phyloP scores from a whole-genome alignment of 2,329 filamentous ascomycete species.

The Catunica adiposa region DNA sequence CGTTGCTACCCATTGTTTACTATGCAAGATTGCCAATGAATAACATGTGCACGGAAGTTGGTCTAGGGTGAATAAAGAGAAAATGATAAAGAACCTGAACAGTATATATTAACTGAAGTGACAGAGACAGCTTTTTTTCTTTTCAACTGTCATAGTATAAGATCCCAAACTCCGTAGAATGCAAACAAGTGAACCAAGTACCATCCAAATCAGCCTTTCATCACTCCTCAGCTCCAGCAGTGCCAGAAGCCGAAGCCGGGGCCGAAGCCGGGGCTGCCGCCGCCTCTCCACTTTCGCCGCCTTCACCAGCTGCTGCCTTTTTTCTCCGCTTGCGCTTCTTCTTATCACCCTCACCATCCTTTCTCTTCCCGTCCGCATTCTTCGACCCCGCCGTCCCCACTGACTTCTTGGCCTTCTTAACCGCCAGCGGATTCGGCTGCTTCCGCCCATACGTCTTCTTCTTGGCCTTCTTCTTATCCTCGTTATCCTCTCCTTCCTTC shows the following conservation, averaged over 20 bases:
- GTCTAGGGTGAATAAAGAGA: too few relatives aligned
- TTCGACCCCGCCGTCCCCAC: not conserved
- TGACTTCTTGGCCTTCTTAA: conserved; percentile 37
- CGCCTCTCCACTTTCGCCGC: not conserved
- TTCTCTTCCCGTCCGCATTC: conserved; percentile 17
- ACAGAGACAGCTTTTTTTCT: conserved; percentile 1
- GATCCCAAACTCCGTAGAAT: conserved; percentile 10
- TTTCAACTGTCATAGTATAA: not conserved
- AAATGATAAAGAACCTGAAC: not conserved
- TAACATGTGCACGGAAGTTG: too few relatives aligned
- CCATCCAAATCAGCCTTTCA: not conserved
- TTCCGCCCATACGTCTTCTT: conserved; percentile 45
- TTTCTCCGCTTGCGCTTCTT: conserved; percentile 16
- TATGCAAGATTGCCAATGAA: too few relatives aligned
- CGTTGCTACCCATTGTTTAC: too few relatives aligned
- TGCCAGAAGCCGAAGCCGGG: not conserved
- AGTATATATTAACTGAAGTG: conserved; percentile 3
- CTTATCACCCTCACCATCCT: conserved; percentile 13
- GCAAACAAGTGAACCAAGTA: not conserved
- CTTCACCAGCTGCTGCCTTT: conserved; percentile 5
- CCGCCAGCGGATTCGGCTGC: conserved; percentile 52
- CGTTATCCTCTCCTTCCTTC: conserved; percentile 10
- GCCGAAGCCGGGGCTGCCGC: not conserved
- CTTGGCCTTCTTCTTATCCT: conserved; percentile 32
- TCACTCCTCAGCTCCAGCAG: not conserved